Base-by-base conservation (phyloP, 2,329 filamentous ascomycete species). In the Colletotrichum caudatum region DNA sequence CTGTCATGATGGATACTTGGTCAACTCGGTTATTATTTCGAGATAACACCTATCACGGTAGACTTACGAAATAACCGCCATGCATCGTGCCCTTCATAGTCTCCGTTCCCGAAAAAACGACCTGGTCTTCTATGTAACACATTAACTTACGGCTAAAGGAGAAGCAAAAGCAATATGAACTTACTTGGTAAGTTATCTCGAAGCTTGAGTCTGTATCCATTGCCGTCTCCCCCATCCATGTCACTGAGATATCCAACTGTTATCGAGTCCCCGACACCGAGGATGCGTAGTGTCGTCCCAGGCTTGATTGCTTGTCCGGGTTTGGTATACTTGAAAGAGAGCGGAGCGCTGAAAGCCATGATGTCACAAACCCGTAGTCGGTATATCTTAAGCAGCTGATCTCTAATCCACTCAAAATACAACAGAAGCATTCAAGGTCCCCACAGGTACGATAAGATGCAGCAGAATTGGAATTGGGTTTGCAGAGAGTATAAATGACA, bases 201-300 rank as follows among this genome's bases (percentile, higher is more conserved):
- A 37, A 82, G 74, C 59, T 75, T 73, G 9, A 77, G 73, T 16
- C 80, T 76, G 69, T 81, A 82, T 14, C 80, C 81, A 58, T 82
- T 80, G 23, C 81, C 79, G 23, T 82, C 78, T 29, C 80, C 81
- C 6, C 75, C 69, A 41, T 74, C 76, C 4, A 60, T 41, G 7
- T 71, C 69, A 29, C 69, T 69, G 12, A 71, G 60, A 8, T 60
- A 71, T 0, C 81, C 81, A 7, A 76, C 74, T 0, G 81, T 82
- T 62, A 82, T 82, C 2, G 81, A 82, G 62, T 82, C 81, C 6
- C 81, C 81, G 1, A 79, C 77, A n/a, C 79, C 77, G 12, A 82
- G 77, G 29, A 82, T 79, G 9, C 81, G 80, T 11, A 82, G 76
- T 20, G 80, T 76, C 0, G 75, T 78, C 8, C 77, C 78, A 0